Evolutionary conservation across 495 filamentous ascomycete genomes (phyloP).

Genomic region (Xylaria grammica): DNA sequence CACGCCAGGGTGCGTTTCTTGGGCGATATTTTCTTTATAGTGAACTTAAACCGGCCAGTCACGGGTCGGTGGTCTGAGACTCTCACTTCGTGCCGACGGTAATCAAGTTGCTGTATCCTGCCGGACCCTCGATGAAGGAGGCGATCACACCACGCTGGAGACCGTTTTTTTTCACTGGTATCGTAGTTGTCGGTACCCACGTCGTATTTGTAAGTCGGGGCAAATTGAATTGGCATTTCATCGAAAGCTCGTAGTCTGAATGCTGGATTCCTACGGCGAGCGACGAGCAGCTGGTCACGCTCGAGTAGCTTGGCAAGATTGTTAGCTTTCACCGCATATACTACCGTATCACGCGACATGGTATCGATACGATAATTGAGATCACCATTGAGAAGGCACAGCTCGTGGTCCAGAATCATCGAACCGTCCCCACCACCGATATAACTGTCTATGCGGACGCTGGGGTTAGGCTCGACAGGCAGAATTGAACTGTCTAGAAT

Average conservation of each 20-base stretch:
- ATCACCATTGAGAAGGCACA: constrained; percentile 94
- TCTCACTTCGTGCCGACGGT: constrained; percentile 84
- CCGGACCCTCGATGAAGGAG: constrained; percentile 84
- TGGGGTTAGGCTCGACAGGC: constrained; percentile 66
- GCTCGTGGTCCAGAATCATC: constrained; percentile 96
- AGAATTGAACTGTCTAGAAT: constrained; percentile 82
- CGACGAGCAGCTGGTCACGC: constrained; percentile 89
- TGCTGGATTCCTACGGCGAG: constrained; percentile 81
- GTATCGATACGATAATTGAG: constrained; percentile 98
- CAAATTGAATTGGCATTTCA: constrained; percentile 85
- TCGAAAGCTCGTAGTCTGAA: constrained; percentile 87
- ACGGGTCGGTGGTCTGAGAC: constrained; percentile 95
- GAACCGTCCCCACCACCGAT: constrained; percentile 90
- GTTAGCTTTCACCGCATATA: constrained; percentile 76
- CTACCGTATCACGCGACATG: constrained; percentile 90
- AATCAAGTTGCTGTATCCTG: constrained; percentile 84
- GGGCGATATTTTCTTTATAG: constrained; percentile 77
- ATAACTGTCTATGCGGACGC: constrained; percentile 72
- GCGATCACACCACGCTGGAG: constrained; percentile 97
- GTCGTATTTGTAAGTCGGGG: constrained; percentile 98
- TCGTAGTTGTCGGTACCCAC: constrained; percentile 94
- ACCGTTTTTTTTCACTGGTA: constrained; percentile 88
- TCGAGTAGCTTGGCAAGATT: constrained; percentile 92
- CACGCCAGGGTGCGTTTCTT: constrained; percentile 66
- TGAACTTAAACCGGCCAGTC: constrained; percentile 78